Evolutionary conservation across 23 red algal genomes (phyloP), one percentile per base, ranked within the genome.

Genomic region (Agarophyton chilense): DNA sequence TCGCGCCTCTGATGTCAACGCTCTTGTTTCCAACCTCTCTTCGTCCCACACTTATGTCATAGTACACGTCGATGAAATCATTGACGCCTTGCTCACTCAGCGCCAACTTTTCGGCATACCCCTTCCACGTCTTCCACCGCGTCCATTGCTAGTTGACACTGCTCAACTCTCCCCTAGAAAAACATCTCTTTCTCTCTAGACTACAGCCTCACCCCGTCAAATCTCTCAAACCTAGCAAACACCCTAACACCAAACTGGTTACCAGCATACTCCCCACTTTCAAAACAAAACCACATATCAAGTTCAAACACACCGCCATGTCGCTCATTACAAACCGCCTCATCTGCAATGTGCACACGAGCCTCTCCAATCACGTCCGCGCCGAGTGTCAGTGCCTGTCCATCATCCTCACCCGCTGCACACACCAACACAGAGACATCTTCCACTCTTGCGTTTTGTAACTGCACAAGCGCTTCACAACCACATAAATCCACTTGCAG

Each of bases 81-180:
- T 98, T 11, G 95, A 98, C 52, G 64, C 62, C 11, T 54, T 98
- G 38, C 84, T 98, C 35, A 77, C 52, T 2, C 21, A 94, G 8
- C 83, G 73, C 57, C 78, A 92, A 28, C 80, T 92, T 8, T 78
- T 87, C n/a, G 95, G 83, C 46, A 90, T 94, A 19, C 88, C 91
- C 25, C 75, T 97, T 46, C 95, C 95, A 24, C 81, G 95, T 47
- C 50, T 97, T 28, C 90, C 88, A 40, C 79, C 82, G 31, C 43
- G 95, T n/a, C 78, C 38, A 2, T 39, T 94, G 36, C 39, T 92
- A 28, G 88, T 81, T 2, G 90, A 94, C 22, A 90, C 82, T 35
- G 67, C 52, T 0, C 56, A 82, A 44, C 57, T 90, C 10, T 57
- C 56, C 12, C 38, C 74, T 0, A 61, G 86, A 80, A 44, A 63